Evolutionary conservation across 1,139 yeast species (phyloP).

Genomic region (Wickerhamomyces sp.): DNA sequence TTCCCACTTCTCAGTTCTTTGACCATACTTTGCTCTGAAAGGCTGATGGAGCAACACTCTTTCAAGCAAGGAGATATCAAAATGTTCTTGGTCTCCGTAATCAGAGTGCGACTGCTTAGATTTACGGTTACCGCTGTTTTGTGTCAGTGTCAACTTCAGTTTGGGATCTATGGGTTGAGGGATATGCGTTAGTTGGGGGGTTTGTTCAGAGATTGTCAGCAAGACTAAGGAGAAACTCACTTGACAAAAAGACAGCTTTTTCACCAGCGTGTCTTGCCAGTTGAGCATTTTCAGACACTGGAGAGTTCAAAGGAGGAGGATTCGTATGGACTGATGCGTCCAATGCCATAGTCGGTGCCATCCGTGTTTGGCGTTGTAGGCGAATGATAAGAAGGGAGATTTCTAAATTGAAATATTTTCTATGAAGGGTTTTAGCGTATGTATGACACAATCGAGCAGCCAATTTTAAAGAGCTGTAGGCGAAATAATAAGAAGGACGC

Average conservation of each 20-base stretch:
- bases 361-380: too few relatives aligned
- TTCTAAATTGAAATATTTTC: too few relatives aligned
- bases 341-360: too few relatives aligned
- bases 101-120: too few relatives aligned
- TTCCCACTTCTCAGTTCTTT: constrained; percentile 1
- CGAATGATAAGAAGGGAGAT: too few relatives aligned
- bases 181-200: background rate
- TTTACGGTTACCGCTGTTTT: background rate
- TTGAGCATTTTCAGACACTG: constrained; percentile 3
- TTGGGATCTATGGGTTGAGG: background rate
- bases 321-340: constrained; percentile 9
- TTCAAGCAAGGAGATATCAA: background rate
- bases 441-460: too few relatives aligned
- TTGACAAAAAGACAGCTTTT: background rate
- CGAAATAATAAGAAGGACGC: too few relatives aligned
- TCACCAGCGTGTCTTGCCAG: too few relatives aligned
- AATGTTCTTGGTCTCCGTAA: too few relatives aligned
- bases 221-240: background rate
- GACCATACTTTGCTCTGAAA: constrained; percentile 1
- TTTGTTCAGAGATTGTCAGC: too few relatives aligned
- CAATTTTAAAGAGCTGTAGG: too few relatives aligned
- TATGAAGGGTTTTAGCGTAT: too few relatives aligned
- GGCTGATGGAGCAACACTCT: constrained; percentile 1
- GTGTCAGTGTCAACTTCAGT: background rate
- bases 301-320: constrained; percentile 9